A percentile compares a stretch with the other conserved stretches of the same genome.
Evolutionary conservation across 495 filamentous ascomycete species (phyloP).

Genomic region (Amphirosellinia nigrospora): DNA sequence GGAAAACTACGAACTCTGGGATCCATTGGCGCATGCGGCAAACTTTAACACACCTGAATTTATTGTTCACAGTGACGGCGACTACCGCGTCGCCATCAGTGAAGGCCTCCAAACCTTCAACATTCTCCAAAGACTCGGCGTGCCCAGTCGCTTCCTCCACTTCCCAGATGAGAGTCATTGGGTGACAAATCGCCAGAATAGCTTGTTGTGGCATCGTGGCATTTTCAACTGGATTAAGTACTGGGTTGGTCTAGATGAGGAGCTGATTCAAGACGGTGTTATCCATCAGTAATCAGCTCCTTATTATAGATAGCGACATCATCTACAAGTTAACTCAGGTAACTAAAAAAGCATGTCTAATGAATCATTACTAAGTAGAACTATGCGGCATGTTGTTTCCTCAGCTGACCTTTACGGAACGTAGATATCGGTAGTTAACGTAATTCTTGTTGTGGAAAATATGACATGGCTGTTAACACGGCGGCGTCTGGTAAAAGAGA

Average conservation of each 20-base stretch:
- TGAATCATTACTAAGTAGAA: background rate
- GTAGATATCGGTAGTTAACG: too few relatives aligned
- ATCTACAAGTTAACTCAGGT: background rate
- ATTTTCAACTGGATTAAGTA: constrained; percentile 68
- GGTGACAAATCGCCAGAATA: constrained; percentile 75
- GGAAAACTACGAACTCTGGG: constrained; percentile 26
- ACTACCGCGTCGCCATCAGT: constrained; percentile 72
- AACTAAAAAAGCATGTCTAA: background rate
- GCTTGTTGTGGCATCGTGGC: constrained; percentile 69
- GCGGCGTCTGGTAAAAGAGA: too few relatives aligned
- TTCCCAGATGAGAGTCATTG: constrained; percentile 65
- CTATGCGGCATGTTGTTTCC: too few relatives aligned
- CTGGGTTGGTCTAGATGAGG: constrained; percentile 19
- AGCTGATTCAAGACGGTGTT: constrained; percentile 22
- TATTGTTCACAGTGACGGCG: constrained; percentile 61
- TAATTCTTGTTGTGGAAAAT: too few relatives aligned
- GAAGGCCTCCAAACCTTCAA: constrained; percentile 80
- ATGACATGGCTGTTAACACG: too few relatives aligned
- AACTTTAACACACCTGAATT: constrained; percentile 48
- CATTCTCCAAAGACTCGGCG: constrained; percentile 66
- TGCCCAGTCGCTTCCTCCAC: constrained; percentile 63
- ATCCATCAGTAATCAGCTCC: constrained; percentile 7
- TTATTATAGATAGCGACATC: background rate
- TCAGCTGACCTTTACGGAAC: too few relatives aligned
- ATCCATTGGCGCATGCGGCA: constrained; percentile 55